Evolutionary conservation across 2,329 filamentous ascomycete species (phyloP).

Genomic region (Arthrobotrys sinensis): DNA sequence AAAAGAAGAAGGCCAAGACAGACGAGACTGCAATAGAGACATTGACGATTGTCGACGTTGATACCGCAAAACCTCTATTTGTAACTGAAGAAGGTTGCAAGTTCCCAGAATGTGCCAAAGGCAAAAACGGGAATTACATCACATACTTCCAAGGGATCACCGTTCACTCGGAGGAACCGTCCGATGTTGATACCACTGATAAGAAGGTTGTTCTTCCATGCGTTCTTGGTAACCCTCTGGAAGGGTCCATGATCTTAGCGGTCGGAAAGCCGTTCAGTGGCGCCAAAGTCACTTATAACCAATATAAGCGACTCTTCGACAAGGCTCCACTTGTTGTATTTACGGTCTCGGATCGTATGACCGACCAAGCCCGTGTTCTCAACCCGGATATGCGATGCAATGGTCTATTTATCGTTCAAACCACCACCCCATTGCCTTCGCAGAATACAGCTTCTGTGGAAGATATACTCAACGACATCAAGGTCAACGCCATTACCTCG

Average conservation of each 20-base stretch:
- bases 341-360: slow-evolving; percentile 65
- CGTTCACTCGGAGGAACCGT: slow-evolving; percentile 43
- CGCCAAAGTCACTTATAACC: slow-evolving; percentile 59
- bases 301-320: slow-evolving; percentile 60
- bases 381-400: slow-evolving; percentile 64
- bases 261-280: slow-evolving; percentile 59
- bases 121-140: slow-evolving; percentile 48
- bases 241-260: slow-evolving; percentile 63
- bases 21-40: slow-evolving; percentile 8
- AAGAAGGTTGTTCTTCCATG: slow-evolving; percentile 63
- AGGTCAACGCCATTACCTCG: slow-evolving; percentile 65
- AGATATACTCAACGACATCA: slow-evolving; percentile 61
- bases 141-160: slow-evolving; percentile 60
- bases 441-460: slow-evolving; percentile 58
- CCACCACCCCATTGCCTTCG: slow-evolving; percentile 37
- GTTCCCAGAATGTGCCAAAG: slow-evolving; percentile 48
- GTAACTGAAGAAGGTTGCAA: slow-evolving; percentile 57
- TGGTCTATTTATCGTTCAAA: slow-evolving; percentile 64
- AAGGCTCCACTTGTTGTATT: slow-evolving; percentile 62
- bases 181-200: slow-evolving; percentile 54
- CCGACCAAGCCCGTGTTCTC: slow-evolving; percentile 65
- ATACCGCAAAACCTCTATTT: slow-evolving; percentile 53
- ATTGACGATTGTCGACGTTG: slow-evolving; percentile 42
- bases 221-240: slow-evolving; percentile 62
- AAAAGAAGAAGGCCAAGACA: slow-evolving; percentile 44